phyloP scores from a whole-genome alignment of 352 stramenopile genomes.

The Phytopythium chamaehyphon region DNA sequence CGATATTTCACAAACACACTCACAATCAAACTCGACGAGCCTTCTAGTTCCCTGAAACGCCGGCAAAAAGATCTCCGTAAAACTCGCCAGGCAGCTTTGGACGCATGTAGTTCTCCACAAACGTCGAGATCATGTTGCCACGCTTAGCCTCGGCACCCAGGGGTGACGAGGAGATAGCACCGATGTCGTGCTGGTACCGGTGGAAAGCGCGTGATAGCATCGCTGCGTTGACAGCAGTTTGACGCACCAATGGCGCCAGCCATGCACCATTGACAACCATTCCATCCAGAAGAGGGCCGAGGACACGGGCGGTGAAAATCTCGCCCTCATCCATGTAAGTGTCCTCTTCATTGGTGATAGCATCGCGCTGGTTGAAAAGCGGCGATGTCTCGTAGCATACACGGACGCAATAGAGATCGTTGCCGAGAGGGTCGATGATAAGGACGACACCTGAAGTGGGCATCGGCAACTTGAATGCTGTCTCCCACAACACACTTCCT shows the following conservation, averaged over 20 bases:
- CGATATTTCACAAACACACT: neutral
- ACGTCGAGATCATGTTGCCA: conserved; percentile 59
- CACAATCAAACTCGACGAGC: neutral
- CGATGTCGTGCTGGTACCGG: conserved; percentile 72
- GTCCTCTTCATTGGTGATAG: conserved; percentile 71
- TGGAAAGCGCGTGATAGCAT: conserved; percentile 68
- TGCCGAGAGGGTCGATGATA: conserved; percentile 80
- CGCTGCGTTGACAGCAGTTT: conserved; percentile 79
- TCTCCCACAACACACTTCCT: conserved; percentile 74
- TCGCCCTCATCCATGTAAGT: conserved; percentile 76
- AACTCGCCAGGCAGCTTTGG: conserved; percentile 84
- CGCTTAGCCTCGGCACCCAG: conserved; percentile 69
- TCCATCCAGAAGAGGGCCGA: conserved; percentile 78
- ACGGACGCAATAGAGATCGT: conserved; percentile 83
- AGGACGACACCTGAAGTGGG: conserved; percentile 75
- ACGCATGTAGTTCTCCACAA: conserved; percentile 79
- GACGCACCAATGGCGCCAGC: conserved; percentile 74
- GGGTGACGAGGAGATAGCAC: conserved; percentile 52
- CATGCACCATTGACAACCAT: conserved; percentile 83
- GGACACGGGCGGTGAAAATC: conserved; percentile 74
- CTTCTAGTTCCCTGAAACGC: conserved; percentile 28
- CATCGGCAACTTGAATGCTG: conserved; percentile 66
- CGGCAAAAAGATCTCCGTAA: conserved; percentile 76
- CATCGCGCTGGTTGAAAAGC: conserved; percentile 69
- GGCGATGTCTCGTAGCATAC: conserved; percentile 77